Evolutionary conservation across 495 filamentous ascomycete species (phyloP), one percentile per base, ranked within the genome.

Genomic region (Lasiosphaeria miniovina): DNA sequence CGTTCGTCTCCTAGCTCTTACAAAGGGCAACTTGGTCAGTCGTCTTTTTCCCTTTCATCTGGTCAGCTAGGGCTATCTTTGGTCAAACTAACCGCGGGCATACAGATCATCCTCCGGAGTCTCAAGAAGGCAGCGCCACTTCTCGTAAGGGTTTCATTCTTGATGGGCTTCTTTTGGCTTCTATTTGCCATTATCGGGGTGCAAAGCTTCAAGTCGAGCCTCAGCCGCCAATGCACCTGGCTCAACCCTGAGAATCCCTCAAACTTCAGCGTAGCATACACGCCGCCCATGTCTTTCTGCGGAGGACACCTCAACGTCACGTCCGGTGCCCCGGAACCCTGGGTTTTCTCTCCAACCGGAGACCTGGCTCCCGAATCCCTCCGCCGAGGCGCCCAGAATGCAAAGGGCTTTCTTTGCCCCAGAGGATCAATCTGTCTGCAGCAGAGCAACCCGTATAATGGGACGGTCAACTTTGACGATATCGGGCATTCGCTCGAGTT

Each of bases 91-190:
- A 74, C 59, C 17, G 43, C 43, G 52, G 38, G 12, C 38, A 24
- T 35, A 10, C 71, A 90, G 80, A 89, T 97, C 41, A 98, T 99
- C 69, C 80, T 98, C 38, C 83, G 91, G 70, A 97, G 93, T 82
- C 74, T 99, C 49, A 98, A 98, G 70, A 93, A 96, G 69, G 93
- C 94, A 4, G 90, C 93, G 0, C 94, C 94, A 14, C 77, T 96
- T 49, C 86, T 99, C n/a, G 86, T 95, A 41, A 89, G 96, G 61
- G 95, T 99, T 38, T 92, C 90, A 5, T 96, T 99, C 68, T 79
- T 99, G 14, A 95, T 99, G 69, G 86, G 91, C 33, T 99, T 99
- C 76, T 99, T 99, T 71, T 99, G 94, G 94, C 87, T 99, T 48
- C 78, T 99, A 7, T 99, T 99, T 75, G 95, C 93, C 35, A 96